These are phyloP conservation scores for Litchi chinensis DNA, from an alignment of 345 rosid species.

Conservation along the genomic window DNA sequence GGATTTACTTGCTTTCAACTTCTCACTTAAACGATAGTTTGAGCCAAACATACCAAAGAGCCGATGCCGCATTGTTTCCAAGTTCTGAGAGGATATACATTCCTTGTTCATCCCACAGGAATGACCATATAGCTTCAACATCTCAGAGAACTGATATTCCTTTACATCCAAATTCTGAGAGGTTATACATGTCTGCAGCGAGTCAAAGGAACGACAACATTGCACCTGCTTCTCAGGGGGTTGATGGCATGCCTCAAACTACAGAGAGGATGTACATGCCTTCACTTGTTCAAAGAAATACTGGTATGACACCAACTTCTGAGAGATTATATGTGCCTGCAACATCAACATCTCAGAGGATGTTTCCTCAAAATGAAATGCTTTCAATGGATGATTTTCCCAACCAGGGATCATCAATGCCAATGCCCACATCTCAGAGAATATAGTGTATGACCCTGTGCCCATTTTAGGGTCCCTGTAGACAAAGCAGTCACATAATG, in stretches of 20 bases:
- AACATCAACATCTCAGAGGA: conserved; percentile 34
- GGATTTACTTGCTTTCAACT: conserved; percentile 27
- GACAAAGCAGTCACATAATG: background rate
- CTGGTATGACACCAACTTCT: conserved; percentile 18
- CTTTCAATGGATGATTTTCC: conserved; percentile 40
- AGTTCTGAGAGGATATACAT: conserved; percentile 34
- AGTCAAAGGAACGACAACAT: conserved; percentile 21
- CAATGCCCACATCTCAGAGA: conserved; percentile 35
- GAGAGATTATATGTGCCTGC: conserved; percentile 39
- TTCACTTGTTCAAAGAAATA: conserved; percentile 31
- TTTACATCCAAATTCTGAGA: conserved; percentile 26
- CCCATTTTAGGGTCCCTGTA: background rate
- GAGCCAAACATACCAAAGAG: conserved; percentile 36
- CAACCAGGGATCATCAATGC: conserved; percentile 30
- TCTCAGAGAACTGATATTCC: conserved; percentile 26
- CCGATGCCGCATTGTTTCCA: conserved; percentile 26
- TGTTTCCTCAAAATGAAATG: conserved; percentile 35
- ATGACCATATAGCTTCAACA: conserved; percentile 31
- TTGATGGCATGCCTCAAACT: conserved; percentile 13
- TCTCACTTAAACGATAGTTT: conserved; percentile 29
- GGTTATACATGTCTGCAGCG: conserved; percentile 30
- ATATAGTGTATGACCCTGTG: conserved; percentile 15
- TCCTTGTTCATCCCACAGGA: conserved; percentile 29
- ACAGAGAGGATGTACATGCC: conserved; percentile 35
- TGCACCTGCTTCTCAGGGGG: conserved; percentile 15